These are phyloP conservation scores for Kickxella alabastrina DNA, from an alignment of 192 early-diverging fungal species.

Conservation along the genomic window DNA sequence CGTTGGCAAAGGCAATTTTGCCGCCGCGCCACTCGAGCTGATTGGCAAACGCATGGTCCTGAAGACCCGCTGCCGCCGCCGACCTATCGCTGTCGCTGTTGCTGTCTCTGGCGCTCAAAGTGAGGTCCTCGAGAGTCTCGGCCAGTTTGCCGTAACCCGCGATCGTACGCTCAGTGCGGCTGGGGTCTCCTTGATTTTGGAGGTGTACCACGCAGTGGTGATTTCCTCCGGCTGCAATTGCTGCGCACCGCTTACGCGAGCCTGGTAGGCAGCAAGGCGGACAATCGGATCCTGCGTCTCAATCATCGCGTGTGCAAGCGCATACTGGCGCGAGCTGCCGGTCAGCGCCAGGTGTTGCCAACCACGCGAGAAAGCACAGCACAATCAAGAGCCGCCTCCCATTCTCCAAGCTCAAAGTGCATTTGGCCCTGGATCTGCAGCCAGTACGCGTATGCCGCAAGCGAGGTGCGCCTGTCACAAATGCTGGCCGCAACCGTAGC, in stretches of 20 bases:
- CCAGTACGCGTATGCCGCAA: conserved; percentile 31
- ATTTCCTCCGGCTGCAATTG: conserved; percentile 22
- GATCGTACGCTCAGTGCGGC: conserved; percentile 9
- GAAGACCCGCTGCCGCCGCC: not conserved
- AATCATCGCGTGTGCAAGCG: conserved; percentile 19
- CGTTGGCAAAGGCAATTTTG: conserved; percentile 13
- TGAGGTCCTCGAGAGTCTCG: conserved; percentile 9
- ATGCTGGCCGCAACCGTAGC: conserved; percentile 7
- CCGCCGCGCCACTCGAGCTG: conserved; percentile 37
- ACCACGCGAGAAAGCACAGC: conserved; percentile 23
- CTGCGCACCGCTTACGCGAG: conserved; percentile 29
- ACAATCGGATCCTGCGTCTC: conserved; percentile 40
- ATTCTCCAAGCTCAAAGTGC: conserved; percentile 38
- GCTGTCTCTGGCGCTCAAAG: not conserved
- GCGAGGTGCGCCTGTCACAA: conserved; percentile 24
- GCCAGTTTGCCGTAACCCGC: conserved; percentile 8
- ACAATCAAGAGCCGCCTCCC: conserved; percentile 37
- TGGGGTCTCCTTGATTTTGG: conserved; percentile 6
- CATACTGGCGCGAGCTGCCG: conserved; percentile 29
- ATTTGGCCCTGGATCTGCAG: conserved; percentile 38
- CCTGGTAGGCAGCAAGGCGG: conserved; percentile 41
- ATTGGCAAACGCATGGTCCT: conserved; percentile 8
- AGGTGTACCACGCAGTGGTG: conserved; percentile 29
- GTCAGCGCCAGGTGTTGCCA: conserved; percentile 21
- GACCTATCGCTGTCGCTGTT: not conserved